Conservation (phyloP, 257 asterid genomes). For the Solanum peruvianum region DNA sequence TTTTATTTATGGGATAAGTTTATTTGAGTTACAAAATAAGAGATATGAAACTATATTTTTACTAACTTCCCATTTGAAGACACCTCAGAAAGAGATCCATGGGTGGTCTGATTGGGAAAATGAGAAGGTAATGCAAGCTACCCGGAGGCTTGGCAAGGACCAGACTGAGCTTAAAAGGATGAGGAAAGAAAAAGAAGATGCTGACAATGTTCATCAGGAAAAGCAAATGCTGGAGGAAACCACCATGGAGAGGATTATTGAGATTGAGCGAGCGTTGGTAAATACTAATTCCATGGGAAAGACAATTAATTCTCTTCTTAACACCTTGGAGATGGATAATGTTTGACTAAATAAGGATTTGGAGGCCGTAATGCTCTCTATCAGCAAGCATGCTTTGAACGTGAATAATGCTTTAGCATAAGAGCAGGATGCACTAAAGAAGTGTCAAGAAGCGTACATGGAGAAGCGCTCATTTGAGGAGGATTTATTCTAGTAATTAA, state of each 20-base stretch:
- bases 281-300: slow-evolving; percentile 34
- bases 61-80: slow-evolving; percentile 27
- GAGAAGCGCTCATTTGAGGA: slow-evolving; percentile 34
- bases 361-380: slow-evolving; percentile 31
- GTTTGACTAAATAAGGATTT: slow-evolving; percentile 19
- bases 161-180: slow-evolving; percentile 48
- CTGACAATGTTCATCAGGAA: slow-evolving; percentile 40
- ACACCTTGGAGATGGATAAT: slow-evolving; percentile 38
- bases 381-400: slow-evolving; percentile 10
- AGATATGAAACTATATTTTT: slow-evolving; percentile 32
- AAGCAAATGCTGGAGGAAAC: slow-evolving; percentile 47
- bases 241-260: slow-evolving; percentile 41
- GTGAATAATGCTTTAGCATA: slow-evolving; percentile 27
- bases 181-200: slow-evolving; percentile 60
- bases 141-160: slow-evolving; percentile 52
- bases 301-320: slow-evolving; percentile 19
- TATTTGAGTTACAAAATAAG: slow-evolving; percentile 17
- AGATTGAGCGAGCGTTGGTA: slow-evolving; percentile 49
- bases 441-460: slow-evolving; percentile 22
- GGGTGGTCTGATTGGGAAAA: slow-evolving; percentile 63
- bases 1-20: neutral
- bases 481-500: neutral
- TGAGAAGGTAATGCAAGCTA: slow-evolving; percentile 65
- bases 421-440: slow-evolving; percentile 51
- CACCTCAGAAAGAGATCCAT: slow-evolving; percentile 36